Evolutionary conservation across 805 yeast genomes (phyloP).

Genomic region (Tetrapisispora namnaoensis): DNA sequence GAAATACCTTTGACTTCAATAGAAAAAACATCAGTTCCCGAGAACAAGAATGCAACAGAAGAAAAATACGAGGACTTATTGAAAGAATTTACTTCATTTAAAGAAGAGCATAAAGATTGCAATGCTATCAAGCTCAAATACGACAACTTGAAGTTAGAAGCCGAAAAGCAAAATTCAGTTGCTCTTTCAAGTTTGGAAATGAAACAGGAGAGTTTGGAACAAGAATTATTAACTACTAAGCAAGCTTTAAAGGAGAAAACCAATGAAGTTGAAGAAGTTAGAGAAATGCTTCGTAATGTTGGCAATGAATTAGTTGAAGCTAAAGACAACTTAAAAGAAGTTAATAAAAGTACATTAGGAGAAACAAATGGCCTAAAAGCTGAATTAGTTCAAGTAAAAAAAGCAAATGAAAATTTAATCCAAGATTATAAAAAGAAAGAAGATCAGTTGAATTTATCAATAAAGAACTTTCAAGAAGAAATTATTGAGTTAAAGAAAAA

Average conservation of each 20-base stretch:
- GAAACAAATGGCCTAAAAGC: constrained; percentile 9
- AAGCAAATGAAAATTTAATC: constrained; percentile 14
- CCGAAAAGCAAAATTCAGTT: constrained; percentile 8
- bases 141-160: constrained; percentile 9
- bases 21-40: neutral
- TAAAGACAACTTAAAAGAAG: constrained; percentile 44
- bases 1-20: neutral
- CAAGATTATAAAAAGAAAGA: constrained; percentile 23
- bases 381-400: constrained; percentile 11
- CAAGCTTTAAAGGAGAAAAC: constrained; percentile 32
- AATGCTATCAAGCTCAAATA: constrained; percentile 12
- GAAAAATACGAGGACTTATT: constrained; percentile 6
- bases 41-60: neutral
- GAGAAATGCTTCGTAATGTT: constrained; percentile 66
- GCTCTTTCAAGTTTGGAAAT: constrained; percentile 10
- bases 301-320: constrained; percentile 75
- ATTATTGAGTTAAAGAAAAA: constrained; percentile 5
- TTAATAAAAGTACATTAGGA: constrained; percentile 5
- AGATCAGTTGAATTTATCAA: constrained; percentile 15
- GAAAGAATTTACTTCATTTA: constrained; percentile 4
- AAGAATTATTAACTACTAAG: constrained; percentile 15
- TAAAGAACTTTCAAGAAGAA: constrained; percentile 16
- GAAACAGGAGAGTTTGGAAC: constrained; percentile 14
- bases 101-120: constrained; percentile 4
- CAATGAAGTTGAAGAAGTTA: constrained; percentile 59